Conservation (phyloP, 2,329 filamentous ascomycete species). For the Colletotrichum limetticola region DNA sequence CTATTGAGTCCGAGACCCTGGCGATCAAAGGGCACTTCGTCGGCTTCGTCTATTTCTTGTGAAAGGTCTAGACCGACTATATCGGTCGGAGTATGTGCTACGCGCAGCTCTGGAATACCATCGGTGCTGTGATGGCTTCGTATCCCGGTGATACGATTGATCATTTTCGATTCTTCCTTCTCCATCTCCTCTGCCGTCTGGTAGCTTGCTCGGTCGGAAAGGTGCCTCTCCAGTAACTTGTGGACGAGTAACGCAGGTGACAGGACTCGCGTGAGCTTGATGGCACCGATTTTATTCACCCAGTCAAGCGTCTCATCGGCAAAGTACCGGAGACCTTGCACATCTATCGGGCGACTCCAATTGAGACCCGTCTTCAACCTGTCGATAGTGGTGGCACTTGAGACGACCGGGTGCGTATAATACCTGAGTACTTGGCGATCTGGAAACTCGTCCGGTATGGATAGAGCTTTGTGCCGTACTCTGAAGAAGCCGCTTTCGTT, state of each 20-base stretch:
- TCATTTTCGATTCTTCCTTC: slow-evolving; percentile 61
- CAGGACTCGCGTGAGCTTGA: slow-evolving; percentile 85
- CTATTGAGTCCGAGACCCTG: slow-evolving; percentile 70
- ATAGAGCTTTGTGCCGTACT: slow-evolving; percentile 77
- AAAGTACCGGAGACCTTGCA: slow-evolving; percentile 77
- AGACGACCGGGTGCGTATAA: slow-evolving; percentile 90
- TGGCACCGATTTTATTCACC: slow-evolving; percentile 80
- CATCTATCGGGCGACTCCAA: slow-evolving; percentile 74
- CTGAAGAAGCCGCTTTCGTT: slow-evolving; percentile 88
- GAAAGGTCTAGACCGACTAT: slow-evolving; percentile 83
- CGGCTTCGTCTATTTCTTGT: slow-evolving; percentile 73
- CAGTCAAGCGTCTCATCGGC: slow-evolving; percentile 86
- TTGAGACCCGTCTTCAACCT: slow-evolving; percentile 62
- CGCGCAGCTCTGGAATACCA: slow-evolving; percentile 77
- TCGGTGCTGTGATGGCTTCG: slow-evolving; percentile 81
- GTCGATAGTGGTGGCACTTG: slow-evolving; percentile 66
- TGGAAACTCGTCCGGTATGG: slow-evolving; percentile 85
- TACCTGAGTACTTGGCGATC: slow-evolving; percentile 82
- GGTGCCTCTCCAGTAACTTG: slow-evolving; percentile 57
- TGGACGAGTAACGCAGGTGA: slow-evolving; percentile 79
- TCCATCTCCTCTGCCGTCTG: slow-evolving; percentile 40
- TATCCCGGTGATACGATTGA: slow-evolving; percentile 74
- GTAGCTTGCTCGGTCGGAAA: slow-evolving; percentile 40
- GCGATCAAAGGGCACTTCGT: slow-evolving; percentile 56
- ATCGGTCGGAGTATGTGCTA: slow-evolving; percentile 80